Base-by-base conservation (phyloP, 148 eudicot species). In the Gaultheria prostrata region DNA sequence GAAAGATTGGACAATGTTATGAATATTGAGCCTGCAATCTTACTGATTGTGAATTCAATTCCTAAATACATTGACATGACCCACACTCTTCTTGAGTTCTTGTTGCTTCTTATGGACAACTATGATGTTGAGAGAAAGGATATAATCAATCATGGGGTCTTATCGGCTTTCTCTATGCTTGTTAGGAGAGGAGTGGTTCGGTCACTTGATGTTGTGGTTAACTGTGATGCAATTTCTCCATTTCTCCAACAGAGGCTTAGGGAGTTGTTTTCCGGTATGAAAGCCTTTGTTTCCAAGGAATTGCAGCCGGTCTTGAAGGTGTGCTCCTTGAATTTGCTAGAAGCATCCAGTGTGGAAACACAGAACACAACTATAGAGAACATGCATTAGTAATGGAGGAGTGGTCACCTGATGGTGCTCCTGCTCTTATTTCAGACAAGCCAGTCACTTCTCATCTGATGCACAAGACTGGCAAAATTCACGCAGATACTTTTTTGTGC, bases 21-120 rank as follows among this genome's bases (percentile, higher is more conserved):
- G 97, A 92, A 91, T 78, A 86, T 93, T 83, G 99, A 96, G 90
- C 99, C 99, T 77, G 97, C 93, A 33, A 86, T 96, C 81, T 85
- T 96, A 56, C 81, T 96, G 78, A 89, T 94, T 91, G 90, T 93
- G 70, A 88, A 94, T 84, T 96, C 99, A 69, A 78, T 96, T 72
- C 93, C 98, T 5, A 87, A 71, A 48, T 93, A 96, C 82, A 32
- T 91, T 75, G 94, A 90, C 74, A 87, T 96, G 80, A 96, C 97
- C 69, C 87, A 92, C 81, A 85, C 90, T 56, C 98, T 96, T 57
- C 88, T 96, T 18, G 99, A 96, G 81, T 96, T 92, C 83, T 81
- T 96, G 76, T 83, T 93, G 5, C 83, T 91, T 45, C 86, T 96
- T 61, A 85, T 91, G 76, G 97, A 96, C 43, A 92, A 91, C 80